phyloP scores from a whole-genome alignment of 352 stramenopile species.

The Discostella stelligera region DNA sequence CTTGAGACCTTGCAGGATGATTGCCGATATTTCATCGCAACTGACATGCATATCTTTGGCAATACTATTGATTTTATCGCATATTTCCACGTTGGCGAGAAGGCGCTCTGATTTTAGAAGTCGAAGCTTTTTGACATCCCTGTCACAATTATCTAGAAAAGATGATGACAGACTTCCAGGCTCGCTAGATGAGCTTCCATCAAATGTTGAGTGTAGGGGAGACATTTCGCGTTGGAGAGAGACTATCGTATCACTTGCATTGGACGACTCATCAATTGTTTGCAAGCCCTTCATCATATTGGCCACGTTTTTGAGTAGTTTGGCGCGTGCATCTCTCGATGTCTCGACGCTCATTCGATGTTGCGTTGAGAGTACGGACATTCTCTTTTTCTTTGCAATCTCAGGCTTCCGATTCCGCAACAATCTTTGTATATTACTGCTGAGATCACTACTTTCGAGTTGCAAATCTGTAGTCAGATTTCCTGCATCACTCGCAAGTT shows the following conservation, averaged over 20 bases:
- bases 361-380: slow-evolving; percentile 9
- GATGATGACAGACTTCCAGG: slow-evolving; percentile 24
- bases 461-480: slow-evolving; percentile 24
- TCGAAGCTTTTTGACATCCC: slow-evolving; percentile 58
- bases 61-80: slow-evolving; percentile 32
- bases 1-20: slow-evolving; percentile 40
- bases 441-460: slow-evolving; percentile 16
- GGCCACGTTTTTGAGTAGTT: slow-evolving; percentile 42
- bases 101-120: slow-evolving; percentile 60
- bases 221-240: background rate
- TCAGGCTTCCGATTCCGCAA: slow-evolving; percentile 12
- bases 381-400: slow-evolving; percentile 2
- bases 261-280: slow-evolving; percentile 17
- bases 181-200: background rate
- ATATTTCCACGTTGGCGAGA: slow-evolving; percentile 45
- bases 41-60: slow-evolving; percentile 59
- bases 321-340: slow-evolving; percentile 37
- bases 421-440: slow-evolving; percentile 35
- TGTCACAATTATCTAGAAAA: slow-evolving; percentile 57
- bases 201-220: background rate
- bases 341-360: slow-evolving; percentile 19
- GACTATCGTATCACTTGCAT: background rate
- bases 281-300: slow-evolving; percentile 37
- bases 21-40: slow-evolving; percentile 34
- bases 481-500: slow-evolving; percentile 20